Conservation (phyloP, 257 asterid genomes). For the Solanum tarapatanum region DNA sequence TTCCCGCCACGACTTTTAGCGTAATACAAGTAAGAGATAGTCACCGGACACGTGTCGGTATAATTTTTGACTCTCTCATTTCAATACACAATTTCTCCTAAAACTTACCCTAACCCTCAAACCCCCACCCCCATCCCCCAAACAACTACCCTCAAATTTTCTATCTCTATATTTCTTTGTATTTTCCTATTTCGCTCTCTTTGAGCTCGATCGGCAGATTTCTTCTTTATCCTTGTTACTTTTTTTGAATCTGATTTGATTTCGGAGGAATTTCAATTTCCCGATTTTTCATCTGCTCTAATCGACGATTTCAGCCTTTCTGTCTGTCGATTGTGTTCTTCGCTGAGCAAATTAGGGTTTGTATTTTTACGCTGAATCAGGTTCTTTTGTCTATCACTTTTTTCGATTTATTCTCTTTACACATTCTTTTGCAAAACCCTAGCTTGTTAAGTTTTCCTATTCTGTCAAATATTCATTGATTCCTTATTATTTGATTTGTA, state of each 20-base stretch:
- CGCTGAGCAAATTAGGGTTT: not conserved
- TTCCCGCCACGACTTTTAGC: conserved; percentile 31
- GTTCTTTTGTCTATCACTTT: not conserved
- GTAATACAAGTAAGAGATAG: conserved; percentile 16
- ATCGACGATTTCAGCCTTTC: conserved; percentile 14
- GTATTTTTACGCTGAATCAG: not conserved
- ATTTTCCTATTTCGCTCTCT: not conserved
- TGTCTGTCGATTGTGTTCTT: conserved; percentile 21
- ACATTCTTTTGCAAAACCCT: conserved; percentile 10
- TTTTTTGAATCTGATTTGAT: not conserved
- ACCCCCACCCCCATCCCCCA: not conserved
- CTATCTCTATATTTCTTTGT: not conserved
- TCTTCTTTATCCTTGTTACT: not conserved
- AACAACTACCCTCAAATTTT: not conserved
- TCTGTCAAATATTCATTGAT: conserved; percentile 20
- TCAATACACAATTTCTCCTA: not conserved
- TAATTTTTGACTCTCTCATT: not conserved
- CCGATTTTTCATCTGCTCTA: not conserved
- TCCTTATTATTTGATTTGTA: conserved; percentile 14
- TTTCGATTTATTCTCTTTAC: not conserved
- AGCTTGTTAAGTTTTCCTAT: conserved; percentile 3
- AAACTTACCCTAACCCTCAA: not conserved
- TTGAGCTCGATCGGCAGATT: not conserved
- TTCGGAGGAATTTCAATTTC: not conserved
- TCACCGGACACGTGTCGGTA: conserved; percentile 45